phyloP scores from a whole-genome alignment of 2,329 filamentous ascomycete genomes.

The Tolypocladium cylindrosporum region DNA sequence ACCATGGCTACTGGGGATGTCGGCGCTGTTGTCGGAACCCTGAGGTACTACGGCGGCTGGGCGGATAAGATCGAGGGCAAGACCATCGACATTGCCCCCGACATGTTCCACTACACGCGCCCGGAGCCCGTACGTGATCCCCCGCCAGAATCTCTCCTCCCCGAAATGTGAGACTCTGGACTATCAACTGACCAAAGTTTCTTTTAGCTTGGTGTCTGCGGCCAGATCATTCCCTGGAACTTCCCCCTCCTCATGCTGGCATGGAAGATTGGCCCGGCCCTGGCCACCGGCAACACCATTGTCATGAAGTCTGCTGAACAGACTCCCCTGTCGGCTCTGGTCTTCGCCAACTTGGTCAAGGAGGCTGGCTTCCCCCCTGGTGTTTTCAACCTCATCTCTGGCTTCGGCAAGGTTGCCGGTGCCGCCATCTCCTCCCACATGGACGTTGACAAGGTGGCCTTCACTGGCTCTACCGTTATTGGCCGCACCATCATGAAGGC shows the following conservation, averaged over 20 bases:
- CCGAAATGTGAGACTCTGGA: no score
- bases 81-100: constrained; percentile 67
- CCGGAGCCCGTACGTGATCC: constrained; percentile 54
- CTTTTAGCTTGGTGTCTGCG: constrained; percentile 58
- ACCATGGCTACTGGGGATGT: constrained; percentile 69
- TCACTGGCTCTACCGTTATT: constrained; percentile 67
- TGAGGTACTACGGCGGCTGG: constrained; percentile 73
- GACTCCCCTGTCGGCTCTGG: constrained; percentile 60
- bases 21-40: constrained; percentile 51
- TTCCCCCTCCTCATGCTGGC: constrained; percentile 72
- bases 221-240: constrained; percentile 86
- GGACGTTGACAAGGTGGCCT: constrained; percentile 75
- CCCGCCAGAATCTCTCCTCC: background rate
- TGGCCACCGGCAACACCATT: constrained; percentile 63
- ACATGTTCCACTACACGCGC: constrained; percentile 73
- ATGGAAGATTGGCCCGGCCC: constrained; percentile 73
- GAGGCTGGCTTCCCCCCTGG: constrained; percentile 72
- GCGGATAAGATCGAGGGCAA: constrained; percentile 88
- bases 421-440: constrained; percentile 68
- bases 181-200: no score
- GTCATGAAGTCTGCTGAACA: constrained; percentile 70
- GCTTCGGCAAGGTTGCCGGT: constrained; percentile 69
- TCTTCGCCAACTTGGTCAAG: constrained; percentile 55
- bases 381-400: constrained; percentile 68
- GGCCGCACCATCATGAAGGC: constrained; percentile 74